Conservation (phyloP, 2,329 filamentous ascomycete species). For the Nemania serpens region DNA sequence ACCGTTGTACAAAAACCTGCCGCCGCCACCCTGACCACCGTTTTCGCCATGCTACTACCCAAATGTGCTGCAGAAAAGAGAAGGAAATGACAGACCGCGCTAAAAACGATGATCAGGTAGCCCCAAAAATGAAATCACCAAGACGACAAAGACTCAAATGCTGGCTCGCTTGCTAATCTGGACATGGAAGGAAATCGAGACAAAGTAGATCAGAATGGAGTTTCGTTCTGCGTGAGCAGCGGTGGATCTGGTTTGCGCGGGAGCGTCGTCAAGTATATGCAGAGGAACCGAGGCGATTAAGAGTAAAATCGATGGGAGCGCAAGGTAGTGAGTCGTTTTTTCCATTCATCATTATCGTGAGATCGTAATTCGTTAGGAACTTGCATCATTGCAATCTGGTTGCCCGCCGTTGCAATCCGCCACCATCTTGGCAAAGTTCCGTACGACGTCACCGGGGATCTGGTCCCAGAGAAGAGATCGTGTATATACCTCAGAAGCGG, state of each 20-base stretch:
- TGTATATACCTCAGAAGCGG: conserved; percentile 87
- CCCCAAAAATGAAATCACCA: conserved; percentile 22
- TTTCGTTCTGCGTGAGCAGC: conserved; percentile 43
- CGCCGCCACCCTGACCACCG: conserved; percentile 36
- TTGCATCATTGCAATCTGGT: conserved; percentile 49
- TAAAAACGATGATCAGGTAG: conserved; percentile 3
- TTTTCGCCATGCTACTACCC: conserved; percentile 42
- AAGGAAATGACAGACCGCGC: conserved; percentile 16
- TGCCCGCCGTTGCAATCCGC: conserved; percentile 67
- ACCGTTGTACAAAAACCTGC: conserved; percentile 41
- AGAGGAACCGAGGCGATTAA: conserved; percentile 40
- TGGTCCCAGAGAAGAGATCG: conserved; percentile 92
- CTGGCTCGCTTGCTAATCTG: conserved; percentile 46
- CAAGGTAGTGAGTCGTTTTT: conserved; percentile 24
- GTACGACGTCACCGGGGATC: conserved; percentile 88
- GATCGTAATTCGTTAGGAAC: conserved; percentile 47
- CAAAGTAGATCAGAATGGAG: conserved; percentile 38
- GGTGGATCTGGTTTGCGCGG: conserved; percentile 42
- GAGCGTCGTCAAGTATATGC: conserved; percentile 42
- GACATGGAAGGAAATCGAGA: conserved; percentile 38
- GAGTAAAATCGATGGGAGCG: conserved; percentile 7
- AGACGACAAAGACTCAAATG: conserved; percentile 40
- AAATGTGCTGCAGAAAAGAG: conserved; percentile 30
- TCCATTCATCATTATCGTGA: conserved; percentile 43
- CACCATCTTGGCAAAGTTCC: conserved; percentile 90